Base-by-base conservation (phyloP, 192 early-diverging fungal species). In the Coemansia sp. region DNA sequence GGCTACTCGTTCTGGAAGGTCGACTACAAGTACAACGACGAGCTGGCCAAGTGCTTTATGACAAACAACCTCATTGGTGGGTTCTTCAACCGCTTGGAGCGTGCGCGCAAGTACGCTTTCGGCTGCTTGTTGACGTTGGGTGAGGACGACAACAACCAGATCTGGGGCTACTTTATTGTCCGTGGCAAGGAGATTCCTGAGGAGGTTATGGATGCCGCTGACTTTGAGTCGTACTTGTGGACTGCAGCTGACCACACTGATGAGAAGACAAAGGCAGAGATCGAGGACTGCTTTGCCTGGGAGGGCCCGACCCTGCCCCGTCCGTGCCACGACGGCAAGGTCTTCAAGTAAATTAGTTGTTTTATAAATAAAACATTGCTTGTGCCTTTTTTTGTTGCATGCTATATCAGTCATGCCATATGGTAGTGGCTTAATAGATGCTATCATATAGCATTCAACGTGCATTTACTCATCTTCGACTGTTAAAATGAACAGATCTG, bases 21-120 rank as follows among this genome's bases (percentile, higher is more conserved):
- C 53, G 86, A 90, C 67, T 97, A 96, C 90, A 94, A 94, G 83
- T 97, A 97, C 89, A 95, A 95, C 83, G 80, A 85, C 58, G 95
- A 97, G 84, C 83, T 97, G 53, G 92, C 90, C 74, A 64, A 79
- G 80, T 69, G 86, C 23, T 97, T 91, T 87, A 95, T 96, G 93
- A 89, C 91, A 63, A 86, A 86, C 85, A 97, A 97, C 89, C 84
- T 96, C 68, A 85, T 95, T 51, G 91, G 93, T 72, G 95, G 95
- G 67, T 90, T 95, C 84, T 94, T 87, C 74, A 88, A 88, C 80
- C 93, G 95, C 82, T 82, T 97, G 63, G 95, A 96, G 81, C 76
- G 85, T 44, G 91, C 90, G 60, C 88, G 90, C 76, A 97, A 97
- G 86, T 97, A 95, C 79, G 92, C 93, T 59, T 97, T 97, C 74